A percentile compares a stretch with the other conserved stretches of the same genome.
Conservation (phyloP, 441 rosid genomes). For the Capsella rubella region DNA sequence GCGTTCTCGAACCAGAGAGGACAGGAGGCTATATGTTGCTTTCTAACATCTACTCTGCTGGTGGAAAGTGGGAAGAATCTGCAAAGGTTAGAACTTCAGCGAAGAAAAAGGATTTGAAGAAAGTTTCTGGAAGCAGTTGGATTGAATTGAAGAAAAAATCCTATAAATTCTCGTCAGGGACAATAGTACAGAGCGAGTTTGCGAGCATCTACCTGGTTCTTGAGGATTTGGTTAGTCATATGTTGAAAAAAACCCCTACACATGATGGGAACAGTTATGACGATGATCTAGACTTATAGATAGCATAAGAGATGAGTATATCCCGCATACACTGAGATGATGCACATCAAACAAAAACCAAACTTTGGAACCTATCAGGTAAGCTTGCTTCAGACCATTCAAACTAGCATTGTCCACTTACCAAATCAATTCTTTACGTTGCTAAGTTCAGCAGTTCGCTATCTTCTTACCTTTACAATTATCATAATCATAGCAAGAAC, state of each 20-base stretch:
- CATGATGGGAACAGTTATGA: conserved; percentile 16
- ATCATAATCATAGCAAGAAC: conserved; percentile 26
- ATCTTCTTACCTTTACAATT: conserved; percentile 7
- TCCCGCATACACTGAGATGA: conserved; percentile 25
- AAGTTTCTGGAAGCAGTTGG: conserved; percentile 54
- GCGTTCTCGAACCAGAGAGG: conserved; percentile 46
- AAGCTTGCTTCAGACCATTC: conserved; percentile 26
- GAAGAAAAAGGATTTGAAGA: conserved; percentile 48
- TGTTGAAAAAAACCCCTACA: conserved; percentile 45
- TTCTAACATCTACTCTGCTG: conserved; percentile 52
- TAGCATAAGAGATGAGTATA: conserved; percentile 24
- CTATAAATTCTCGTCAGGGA: conserved; percentile 54
- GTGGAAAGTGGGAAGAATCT: conserved; percentile 52
- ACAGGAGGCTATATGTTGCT: conserved; percentile 51
- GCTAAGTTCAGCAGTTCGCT: not conserved
- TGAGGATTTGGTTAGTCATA: conserved; percentile 58
- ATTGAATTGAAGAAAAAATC: conserved; percentile 45
- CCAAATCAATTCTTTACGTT: conserved; percentile 16
- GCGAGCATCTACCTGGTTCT: conserved; percentile 51
- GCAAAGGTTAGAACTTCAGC: conserved; percentile 45
- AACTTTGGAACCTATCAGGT: conserved; percentile 17
- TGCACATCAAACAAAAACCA: conserved; percentile 15
- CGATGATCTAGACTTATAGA: conserved; percentile 35
- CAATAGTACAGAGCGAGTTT: conserved; percentile 47
- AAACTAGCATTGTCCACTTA: conserved; percentile 18